Percentiles rank a stretch among this genome's conserved stretches.
Evolutionary conservation across 352 stramenopile genomes (phyloP).

Genomic region (Globisporangium nodosum): DNA sequence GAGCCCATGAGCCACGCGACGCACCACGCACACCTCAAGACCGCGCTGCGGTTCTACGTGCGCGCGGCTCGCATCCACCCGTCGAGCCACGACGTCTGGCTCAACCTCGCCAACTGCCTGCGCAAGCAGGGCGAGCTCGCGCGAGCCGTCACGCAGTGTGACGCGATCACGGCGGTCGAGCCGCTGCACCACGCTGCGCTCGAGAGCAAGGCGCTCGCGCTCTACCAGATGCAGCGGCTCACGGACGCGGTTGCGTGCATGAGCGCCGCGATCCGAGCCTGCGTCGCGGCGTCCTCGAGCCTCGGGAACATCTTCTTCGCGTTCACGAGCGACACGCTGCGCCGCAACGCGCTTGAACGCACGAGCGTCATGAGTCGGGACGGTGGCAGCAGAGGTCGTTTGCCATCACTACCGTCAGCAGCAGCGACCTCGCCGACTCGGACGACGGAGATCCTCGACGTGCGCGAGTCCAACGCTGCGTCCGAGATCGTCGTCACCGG

Average conservation of each 20-base stretch:
- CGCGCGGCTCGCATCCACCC: slow-evolving; percentile 53
- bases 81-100: slow-evolving; percentile 45
- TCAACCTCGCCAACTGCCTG: slow-evolving; percentile 71
- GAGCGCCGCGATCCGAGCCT: slow-evolving; percentile 47
- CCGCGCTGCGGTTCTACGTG: slow-evolving; percentile 64
- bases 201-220: slow-evolving; percentile 56
- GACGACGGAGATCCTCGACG: background rate
- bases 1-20: slow-evolving; percentile 30
- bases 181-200: slow-evolving; percentile 42
- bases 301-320: slow-evolving; percentile 66
- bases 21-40: slow-evolving; percentile 34
- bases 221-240: slow-evolving; percentile 39
- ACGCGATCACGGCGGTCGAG: slow-evolving; percentile 33
- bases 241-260: slow-evolving; percentile 50
- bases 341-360: slow-evolving; percentile 48
- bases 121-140: slow-evolving; percentile 34
- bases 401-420: background rate
- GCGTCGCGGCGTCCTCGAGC: slow-evolving; percentile 47
- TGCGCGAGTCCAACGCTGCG: background rate
- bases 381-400: background rate
- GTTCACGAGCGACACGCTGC: slow-evolving; percentile 42
- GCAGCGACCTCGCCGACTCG: background rate
- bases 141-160: slow-evolving; percentile 48
- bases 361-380: slow-evolving; percentile 34
- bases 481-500: slow-evolving; percentile 29